Evolutionary conservation across 352 stramenopile genomes (phyloP).

Genomic region (Pythium oligandrum): DNA sequence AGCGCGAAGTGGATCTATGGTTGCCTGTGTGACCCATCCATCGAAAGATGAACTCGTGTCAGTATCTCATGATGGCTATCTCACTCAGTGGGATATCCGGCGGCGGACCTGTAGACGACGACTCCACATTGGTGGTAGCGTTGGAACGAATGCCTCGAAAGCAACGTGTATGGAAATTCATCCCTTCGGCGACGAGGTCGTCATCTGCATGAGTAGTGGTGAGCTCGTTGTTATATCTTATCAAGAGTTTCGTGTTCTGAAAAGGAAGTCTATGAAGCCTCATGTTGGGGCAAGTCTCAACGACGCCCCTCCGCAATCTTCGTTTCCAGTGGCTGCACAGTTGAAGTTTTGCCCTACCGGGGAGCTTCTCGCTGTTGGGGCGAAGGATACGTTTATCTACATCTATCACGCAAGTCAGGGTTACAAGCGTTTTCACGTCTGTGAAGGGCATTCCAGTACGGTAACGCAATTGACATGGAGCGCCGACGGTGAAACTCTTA

Average conservation of each 20-base stretch:
- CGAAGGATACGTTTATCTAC: slow-evolving; percentile 63
- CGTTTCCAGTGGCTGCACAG: slow-evolving; percentile 19
- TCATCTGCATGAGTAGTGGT: slow-evolving; percentile 42
- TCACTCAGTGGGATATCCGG: slow-evolving; percentile 52
- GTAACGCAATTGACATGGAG: slow-evolving; percentile 88
- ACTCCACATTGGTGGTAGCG: slow-evolving; percentile 23
- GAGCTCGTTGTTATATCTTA: slow-evolving; percentile 52
- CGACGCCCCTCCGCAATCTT: not conserved
- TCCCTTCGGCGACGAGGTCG: slow-evolving; percentile 43
- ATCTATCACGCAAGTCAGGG: slow-evolving; percentile 38
- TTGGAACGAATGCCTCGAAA: slow-evolving; percentile 18
- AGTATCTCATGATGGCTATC: slow-evolving; percentile 42
- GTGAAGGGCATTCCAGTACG: slow-evolving; percentile 76
- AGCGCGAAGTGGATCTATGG: slow-evolving; percentile 32
- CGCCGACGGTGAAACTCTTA: slow-evolving; percentile 65
- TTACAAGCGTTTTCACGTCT: slow-evolving; percentile 61
- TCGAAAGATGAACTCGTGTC: slow-evolving; percentile 36
- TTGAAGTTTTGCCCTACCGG: slow-evolving; percentile 53
- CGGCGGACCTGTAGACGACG: slow-evolving; percentile 31
- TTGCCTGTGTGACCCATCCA: slow-evolving; percentile 34
- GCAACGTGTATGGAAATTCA: slow-evolving; percentile 51
- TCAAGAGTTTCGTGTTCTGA: slow-evolving; percentile 24
- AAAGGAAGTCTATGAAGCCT: slow-evolving; percentile 42
- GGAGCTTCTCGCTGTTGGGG: slow-evolving; percentile 41
- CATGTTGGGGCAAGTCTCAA: slow-evolving; percentile 4